Base-by-base conservation (phyloP, 495 filamentous ascomycete genomes). In the Glarea lozoyensis region DNA sequence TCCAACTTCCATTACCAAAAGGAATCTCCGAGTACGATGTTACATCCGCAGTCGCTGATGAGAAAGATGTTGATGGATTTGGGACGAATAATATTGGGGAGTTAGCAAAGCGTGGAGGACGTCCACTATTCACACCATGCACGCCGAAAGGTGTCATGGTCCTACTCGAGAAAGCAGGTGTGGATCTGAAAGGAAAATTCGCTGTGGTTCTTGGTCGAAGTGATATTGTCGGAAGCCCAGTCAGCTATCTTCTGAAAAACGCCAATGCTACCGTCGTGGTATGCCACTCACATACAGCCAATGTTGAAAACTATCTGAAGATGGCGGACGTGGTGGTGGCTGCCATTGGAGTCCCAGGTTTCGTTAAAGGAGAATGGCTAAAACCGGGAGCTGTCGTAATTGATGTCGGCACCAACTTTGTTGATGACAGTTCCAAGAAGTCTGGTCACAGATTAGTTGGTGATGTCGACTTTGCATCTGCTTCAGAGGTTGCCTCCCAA, bases 51-150 rank as follows among this genome's bases (percentile, higher is more conserved):
- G 92, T 98, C 13, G 75, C 85, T 20, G 83, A 87, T 54, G 83
- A 87, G 65, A 98, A 98, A 66, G 92, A 97, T 73, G 92, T 98
- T 21, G 92, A 98, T 69, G 92, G 92, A 44, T 98, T 98, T 60
- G 90, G 93, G 30, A 79, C 84, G 21, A 70, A 75, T 49, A 97
- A 95, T 62, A 94, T 97, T 55, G 92, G 92, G 40, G 88, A 96
- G 60, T 74, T 98, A 49, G 88, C 93, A 42, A 97, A 97, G 73
- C 80, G 87, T 46, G 87, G 92, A 31, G 90, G 89, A 13, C 70
- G 72, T 37, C 93, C 92, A 16, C 70, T 84, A 25, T 98, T 97
- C 61, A 75, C 78, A 41, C 92, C 92, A 30, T 98, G 92, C 69
- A 98, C 92, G 2, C 93, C 92, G 7, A 88, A 95, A 66, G 92